A percentile compares a stretch with the other conserved stretches of the same genome.
phyloP scores from a whole-genome alignment of 2,329 filamentous ascomycete genomes.

The Aureobasidium sp. region DNA sequence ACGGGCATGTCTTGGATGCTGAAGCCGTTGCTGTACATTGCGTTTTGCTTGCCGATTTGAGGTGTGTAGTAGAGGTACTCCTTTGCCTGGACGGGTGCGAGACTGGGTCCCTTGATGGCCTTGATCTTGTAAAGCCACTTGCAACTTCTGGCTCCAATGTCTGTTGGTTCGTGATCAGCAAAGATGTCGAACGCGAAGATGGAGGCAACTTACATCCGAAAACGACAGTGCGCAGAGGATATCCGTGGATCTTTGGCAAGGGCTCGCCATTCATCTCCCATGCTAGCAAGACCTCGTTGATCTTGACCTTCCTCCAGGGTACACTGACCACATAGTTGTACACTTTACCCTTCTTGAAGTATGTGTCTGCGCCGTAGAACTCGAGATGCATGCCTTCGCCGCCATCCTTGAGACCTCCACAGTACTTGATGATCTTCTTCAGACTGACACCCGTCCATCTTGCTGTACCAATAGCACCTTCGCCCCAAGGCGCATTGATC shows the following conservation, averaged over 20 bases:
- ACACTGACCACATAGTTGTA: slow-evolving; percentile 64
- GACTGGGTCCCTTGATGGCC: slow-evolving; percentile 49
- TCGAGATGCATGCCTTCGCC: slow-evolving; percentile 54
- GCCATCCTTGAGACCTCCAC: slow-evolving; percentile 51
- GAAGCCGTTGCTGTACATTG: slow-evolving; percentile 52
- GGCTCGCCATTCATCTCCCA: slow-evolving; percentile 67
- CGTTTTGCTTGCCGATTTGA: slow-evolving; percentile 62
- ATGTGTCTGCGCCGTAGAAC: slow-evolving; percentile 64
- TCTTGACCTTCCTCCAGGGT: slow-evolving; percentile 61
- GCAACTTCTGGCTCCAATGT: slow-evolving; percentile 59
- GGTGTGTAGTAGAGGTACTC: slow-evolving; percentile 65
- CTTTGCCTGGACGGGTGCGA: slow-evolving; percentile 56
- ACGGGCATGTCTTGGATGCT: slow-evolving; percentile 69
- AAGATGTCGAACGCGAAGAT: too few species aligned
- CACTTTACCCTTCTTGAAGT: slow-evolving; percentile 60
- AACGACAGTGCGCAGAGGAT: slow-evolving; percentile 55
- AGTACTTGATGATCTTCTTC: slow-evolving; percentile 64
- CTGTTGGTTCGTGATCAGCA: slow-evolving; percentile 25
- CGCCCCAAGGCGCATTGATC: slow-evolving; percentile 42
- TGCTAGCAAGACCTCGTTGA: slow-evolving; percentile 58
- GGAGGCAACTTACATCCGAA: slow-evolving; percentile 28
- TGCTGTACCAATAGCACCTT: slow-evolving; percentile 62
- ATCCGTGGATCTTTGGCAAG: slow-evolving; percentile 60
- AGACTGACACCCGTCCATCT: slow-evolving; percentile 56
- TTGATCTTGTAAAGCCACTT: slow-evolving; percentile 60